phyloP scores from a whole-genome alignment of 2,329 filamentous ascomycete species.

The Verticillium isaacii region DNA sequence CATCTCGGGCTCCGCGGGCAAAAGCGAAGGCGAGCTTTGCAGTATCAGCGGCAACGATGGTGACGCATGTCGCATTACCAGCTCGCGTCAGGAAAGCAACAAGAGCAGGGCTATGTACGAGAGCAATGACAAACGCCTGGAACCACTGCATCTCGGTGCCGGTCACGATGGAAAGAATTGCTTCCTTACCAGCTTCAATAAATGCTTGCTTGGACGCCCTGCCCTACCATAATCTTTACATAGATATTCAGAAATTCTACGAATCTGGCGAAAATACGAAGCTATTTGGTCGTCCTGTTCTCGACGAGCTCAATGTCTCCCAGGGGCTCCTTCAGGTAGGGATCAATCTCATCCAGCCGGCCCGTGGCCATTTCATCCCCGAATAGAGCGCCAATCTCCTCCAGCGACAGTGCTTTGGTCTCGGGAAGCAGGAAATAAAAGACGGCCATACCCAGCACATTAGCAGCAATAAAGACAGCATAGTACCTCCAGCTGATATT shows the following conservation, averaged over 20 bases:
- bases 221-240: no score
- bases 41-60: conserved; percentile 34
- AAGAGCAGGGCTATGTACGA: conserved; percentile 9
- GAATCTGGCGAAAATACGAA: no score
- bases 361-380: no score
- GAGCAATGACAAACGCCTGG: conserved; percentile 5
- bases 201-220: neutral
- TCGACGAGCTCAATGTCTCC: no score
- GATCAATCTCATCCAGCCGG: no score
- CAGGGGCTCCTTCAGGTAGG: no score
- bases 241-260: neutral
- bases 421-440: no score
- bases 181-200: conserved; percentile 3
- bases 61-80: conserved; percentile 13
- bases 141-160: conserved; percentile 7
- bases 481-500: conserved; percentile 36
- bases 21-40: conserved; percentile 28
- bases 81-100: conserved; percentile 13
- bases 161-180: conserved; percentile 12
- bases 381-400: no score
- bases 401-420: no score
- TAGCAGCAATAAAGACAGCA: conserved; percentile 30
- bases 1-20: conserved; percentile 35
- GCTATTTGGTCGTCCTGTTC: no score
- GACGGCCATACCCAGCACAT: neutral